Conservation (phyloP, 805 yeast species). For the Ogataea haglerorum region DNA sequence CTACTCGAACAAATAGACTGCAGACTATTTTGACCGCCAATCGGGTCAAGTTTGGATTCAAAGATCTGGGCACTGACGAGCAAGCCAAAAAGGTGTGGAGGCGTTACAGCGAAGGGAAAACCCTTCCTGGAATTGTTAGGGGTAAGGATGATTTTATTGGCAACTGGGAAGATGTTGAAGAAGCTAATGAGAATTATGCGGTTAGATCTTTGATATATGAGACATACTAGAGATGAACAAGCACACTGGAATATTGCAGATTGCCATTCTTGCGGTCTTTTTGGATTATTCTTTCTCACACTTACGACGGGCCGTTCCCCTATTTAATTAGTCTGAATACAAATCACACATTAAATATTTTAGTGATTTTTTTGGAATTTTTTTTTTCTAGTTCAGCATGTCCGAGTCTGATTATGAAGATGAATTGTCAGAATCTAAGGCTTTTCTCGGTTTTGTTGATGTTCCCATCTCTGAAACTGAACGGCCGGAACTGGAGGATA, state of each 20-base stretch:
- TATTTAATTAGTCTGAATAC: too few relatives aligned
- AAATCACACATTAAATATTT: too few relatives aligned
- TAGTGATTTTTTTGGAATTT: background rate
- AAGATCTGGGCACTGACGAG: constrained; percentile 85
- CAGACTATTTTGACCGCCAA: constrained; percentile 74
- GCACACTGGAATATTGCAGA: constrained; percentile 25
- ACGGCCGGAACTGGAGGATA: constrained; percentile 52
- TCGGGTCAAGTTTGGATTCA: constrained; percentile 58
- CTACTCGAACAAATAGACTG: constrained; percentile 71
- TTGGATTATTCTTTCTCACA: background rate
- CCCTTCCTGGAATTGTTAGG: constrained; percentile 82
- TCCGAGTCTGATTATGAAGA: constrained; percentile 15
- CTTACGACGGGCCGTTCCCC: background rate
- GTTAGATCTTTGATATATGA: constrained; percentile 64
- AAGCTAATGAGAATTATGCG: constrained; percentile 76
- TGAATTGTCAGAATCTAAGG: constrained; percentile 28
- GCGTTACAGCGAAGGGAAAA: constrained; percentile 65
- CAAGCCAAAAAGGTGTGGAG: constrained; percentile 84
- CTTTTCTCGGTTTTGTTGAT: constrained; percentile 64
- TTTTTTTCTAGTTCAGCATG: constrained; percentile 2
- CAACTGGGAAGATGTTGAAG: constrained; percentile 80
- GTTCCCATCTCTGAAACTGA: constrained; percentile 50
- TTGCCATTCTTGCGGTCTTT: background rate
- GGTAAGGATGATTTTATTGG: constrained; percentile 81
- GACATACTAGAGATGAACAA: constrained; percentile 38